A percentile compares a stretch with the other conserved stretches of the same genome.
These are phyloP conservation scores for Amaranthus palmeri DNA, from an alignment of 148 eudicot genomes.

Conservation along the genomic window DNA sequence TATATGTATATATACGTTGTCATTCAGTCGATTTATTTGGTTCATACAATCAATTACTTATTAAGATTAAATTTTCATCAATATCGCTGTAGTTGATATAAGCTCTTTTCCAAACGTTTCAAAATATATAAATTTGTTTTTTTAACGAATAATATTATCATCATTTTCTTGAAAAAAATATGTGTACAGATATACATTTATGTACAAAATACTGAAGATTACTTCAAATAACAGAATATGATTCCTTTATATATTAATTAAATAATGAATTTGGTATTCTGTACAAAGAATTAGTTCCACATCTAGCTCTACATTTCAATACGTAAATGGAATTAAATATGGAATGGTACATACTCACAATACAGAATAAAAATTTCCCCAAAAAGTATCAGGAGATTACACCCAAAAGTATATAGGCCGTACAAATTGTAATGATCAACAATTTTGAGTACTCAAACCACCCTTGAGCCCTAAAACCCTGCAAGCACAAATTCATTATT, in stretches of 20 bases:
- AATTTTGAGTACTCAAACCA: conserved; percentile 28
- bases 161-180: too few species aligned
- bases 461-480: conserved; percentile 28
- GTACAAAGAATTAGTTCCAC: conserved; percentile 14
- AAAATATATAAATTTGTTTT: too few species aligned
- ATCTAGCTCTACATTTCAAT: not conserved
- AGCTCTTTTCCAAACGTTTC: too few species aligned
- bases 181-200: too few species aligned
- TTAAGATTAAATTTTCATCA: too few species aligned
- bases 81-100: too few species aligned
- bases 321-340: not conserved
- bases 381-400: conserved; percentile 18
- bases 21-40: too few species aligned
- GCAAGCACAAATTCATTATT: not conserved
- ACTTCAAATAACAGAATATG: too few species aligned
- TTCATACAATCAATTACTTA: too few species aligned
- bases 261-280: not conserved
- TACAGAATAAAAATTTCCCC: conserved; percentile 1
- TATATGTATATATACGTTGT: too few species aligned
- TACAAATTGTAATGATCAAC: conserved; percentile 25
- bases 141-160: too few species aligned
- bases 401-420: conserved; percentile 24
- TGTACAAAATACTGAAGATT: too few species aligned
- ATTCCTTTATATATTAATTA: not conserved
- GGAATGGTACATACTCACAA: not conserved